Conservation (phyloP, 352 stramenopile species). For the Pythium guiyangense region DNA sequence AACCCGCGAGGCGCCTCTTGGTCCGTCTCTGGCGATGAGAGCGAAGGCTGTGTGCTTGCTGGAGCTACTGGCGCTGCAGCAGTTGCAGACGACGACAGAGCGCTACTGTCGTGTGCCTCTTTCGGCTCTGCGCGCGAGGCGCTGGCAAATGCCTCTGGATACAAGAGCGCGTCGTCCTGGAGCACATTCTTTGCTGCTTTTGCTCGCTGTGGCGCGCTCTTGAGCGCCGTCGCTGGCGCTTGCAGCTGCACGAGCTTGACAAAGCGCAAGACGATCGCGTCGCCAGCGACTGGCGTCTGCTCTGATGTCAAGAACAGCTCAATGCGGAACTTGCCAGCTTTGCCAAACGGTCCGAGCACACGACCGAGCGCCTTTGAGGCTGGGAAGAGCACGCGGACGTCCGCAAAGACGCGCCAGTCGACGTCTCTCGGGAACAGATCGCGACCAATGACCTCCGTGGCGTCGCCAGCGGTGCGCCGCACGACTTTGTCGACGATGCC, state of each 20-base stretch:
- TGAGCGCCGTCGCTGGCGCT: conserved; percentile 23
- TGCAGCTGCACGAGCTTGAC: conserved; percentile 47
- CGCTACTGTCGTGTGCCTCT: too few species aligned
- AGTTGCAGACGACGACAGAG: too few species aligned
- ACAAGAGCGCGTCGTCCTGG: conserved; percentile 37
- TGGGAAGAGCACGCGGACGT: conserved; percentile 43
- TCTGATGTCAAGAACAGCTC: not conserved
- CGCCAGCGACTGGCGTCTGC: conserved; percentile 21
- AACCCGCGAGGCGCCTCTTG: conserved; percentile 10
- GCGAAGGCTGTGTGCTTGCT: not conserved
- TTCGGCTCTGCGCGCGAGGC: too few species aligned
- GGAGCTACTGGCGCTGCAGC: too few species aligned
- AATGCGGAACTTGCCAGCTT: conserved; percentile 73
- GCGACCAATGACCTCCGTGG: too few species aligned
- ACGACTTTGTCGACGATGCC: conserved; percentile 61
- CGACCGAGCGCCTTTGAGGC: conserved; percentile 27
- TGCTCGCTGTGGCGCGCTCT: conserved; percentile 1
- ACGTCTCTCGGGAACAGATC: conserved; percentile 81
- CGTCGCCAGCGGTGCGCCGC: not conserved
- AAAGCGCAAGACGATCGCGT: conserved; percentile 54
- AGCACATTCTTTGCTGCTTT: conserved; percentile 23
- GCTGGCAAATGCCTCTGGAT: conserved; percentile 42
- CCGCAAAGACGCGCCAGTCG: conserved; percentile 59
- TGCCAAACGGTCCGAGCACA: conserved; percentile 75
- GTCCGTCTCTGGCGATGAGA: not conserved